Conservation (phyloP, 306 rosid genomes). For the Amphicarpaea edgeworthii region DNA sequence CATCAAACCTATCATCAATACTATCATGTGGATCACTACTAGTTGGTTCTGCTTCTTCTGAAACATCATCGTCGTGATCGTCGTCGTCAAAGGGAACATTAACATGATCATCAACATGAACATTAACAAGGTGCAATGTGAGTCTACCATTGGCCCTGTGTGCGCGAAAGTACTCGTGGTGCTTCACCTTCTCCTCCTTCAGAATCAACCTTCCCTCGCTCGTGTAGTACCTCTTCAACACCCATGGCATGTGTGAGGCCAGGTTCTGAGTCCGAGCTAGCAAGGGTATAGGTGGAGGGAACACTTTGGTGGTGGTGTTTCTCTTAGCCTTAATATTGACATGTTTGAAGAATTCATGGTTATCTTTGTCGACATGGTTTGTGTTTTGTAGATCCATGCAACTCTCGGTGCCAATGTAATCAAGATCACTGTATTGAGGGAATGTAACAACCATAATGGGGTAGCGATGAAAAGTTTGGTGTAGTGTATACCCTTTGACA, state of each 20-base stretch:
- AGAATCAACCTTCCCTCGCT: slow-evolving; percentile 70
- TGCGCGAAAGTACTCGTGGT: slow-evolving; percentile 67
- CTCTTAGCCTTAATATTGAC: background rate
- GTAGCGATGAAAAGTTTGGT: too few relatives aligned
- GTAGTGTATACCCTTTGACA: background rate
- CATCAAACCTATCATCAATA: background rate
- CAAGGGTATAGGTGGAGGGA: slow-evolving; percentile 75
- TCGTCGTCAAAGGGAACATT: slow-evolving; percentile 38
- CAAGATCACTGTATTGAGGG: slow-evolving; percentile 31
- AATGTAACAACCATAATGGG: background rate
- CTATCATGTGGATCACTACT: background rate
- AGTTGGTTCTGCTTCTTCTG: background rate
- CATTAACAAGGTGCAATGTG: slow-evolving; percentile 64
- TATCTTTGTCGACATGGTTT: background rate
- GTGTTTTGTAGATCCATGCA: slow-evolving; percentile 54
- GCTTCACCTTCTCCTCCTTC: slow-evolving; percentile 65
- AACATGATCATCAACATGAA: slow-evolving; percentile 51
- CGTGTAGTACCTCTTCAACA: slow-evolving; percentile 64
- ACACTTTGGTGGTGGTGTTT: slow-evolving; percentile 33
- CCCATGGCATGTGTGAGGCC: slow-evolving; percentile 74
- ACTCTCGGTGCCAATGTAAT: slow-evolving; percentile 73
- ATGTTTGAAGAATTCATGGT: background rate
- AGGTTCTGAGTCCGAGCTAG: slow-evolving; percentile 71
- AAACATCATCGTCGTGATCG: background rate
- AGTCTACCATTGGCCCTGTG: slow-evolving; percentile 80